These are phyloP conservation scores for Syzygium aqueum DNA, from an alignment of 345 rosid species.

Conservation along the genomic window DNA sequence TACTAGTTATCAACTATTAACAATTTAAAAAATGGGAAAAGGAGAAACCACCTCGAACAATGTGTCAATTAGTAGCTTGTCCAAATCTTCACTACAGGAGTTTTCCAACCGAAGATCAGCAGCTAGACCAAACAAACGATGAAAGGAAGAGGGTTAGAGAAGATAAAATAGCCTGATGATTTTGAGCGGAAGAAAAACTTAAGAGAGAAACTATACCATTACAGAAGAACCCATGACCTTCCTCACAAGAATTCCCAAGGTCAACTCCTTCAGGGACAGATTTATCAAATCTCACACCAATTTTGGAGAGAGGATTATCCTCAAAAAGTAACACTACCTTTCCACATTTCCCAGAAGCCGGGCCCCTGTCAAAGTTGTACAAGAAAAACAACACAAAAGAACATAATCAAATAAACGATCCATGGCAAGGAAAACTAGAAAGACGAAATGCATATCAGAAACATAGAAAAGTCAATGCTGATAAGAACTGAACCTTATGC, in stretches of 20 bases:
- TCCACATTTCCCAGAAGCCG: slow-evolving; percentile 53
- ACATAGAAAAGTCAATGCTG: neutral
- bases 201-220: slow-evolving; percentile 37
- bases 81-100: slow-evolving; percentile 40
- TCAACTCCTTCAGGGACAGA: slow-evolving; percentile 77
- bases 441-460: neutral
- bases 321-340: slow-evolving; percentile 54
- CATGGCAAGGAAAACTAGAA: neutral
- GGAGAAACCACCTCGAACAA: slow-evolving; percentile 66
- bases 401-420: neutral
- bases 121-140: slow-evolving; percentile 27
- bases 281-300: slow-evolving; percentile 84
- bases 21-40: neutral
- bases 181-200: neutral
- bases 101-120: slow-evolving; percentile 58
- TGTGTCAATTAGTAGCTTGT: slow-evolving; percentile 53
- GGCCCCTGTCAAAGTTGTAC: slow-evolving; percentile 43
- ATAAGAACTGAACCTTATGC: neutral
- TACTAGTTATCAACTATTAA: neutral
- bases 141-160: slow-evolving; percentile 8
- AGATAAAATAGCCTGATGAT: neutral
- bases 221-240: slow-evolving; percentile 77
- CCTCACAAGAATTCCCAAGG: slow-evolving; percentile 66
- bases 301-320: slow-evolving; percentile 66
- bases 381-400: neutral